Evolutionary conservation across 495 filamentous ascomycete species (phyloP).

Genomic region (Paragyromitra xinjiangensis): DNA sequence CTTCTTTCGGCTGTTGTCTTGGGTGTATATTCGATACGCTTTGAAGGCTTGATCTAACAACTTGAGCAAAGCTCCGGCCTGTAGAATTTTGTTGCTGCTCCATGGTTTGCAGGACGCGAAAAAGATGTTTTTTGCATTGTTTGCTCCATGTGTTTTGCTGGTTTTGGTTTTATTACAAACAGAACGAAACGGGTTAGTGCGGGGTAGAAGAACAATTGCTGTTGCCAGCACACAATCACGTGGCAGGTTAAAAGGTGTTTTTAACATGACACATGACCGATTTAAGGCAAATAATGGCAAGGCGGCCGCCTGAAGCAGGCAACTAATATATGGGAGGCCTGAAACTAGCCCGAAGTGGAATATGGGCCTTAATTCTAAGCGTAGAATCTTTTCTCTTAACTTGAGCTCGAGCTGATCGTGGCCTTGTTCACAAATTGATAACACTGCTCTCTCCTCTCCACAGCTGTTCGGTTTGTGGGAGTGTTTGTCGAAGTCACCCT

Average conservation of each 20-base stretch:
- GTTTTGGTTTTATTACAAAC: neutral
- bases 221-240: neutral
- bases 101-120: neutral
- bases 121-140: neutral
- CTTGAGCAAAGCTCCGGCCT: too few relatives aligned
- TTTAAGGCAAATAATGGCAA: neutral
- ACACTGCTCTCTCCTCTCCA: neutral
- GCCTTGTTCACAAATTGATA: neutral
- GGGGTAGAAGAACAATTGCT: neutral
- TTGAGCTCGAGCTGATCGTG: neutral
- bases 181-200: constrained; percentile 1
- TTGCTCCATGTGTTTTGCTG: neutral
- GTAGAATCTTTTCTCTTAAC: neutral
- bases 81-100: neutral
- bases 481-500: neutral
- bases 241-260: neutral
- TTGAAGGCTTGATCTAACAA: too few relatives aligned
- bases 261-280: neutral
- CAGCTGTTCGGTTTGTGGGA: neutral
- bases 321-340: neutral
- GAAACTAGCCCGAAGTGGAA: neutral
- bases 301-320: neutral
- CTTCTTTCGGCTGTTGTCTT: too few relatives aligned
- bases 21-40: too few relatives aligned
- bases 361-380: neutral